These are phyloP conservation scores for Neofusicoccum cordaticola DNA, from an alignment of 2,329 filamentous ascomycete genomes.

Conservation along the genomic window DNA sequence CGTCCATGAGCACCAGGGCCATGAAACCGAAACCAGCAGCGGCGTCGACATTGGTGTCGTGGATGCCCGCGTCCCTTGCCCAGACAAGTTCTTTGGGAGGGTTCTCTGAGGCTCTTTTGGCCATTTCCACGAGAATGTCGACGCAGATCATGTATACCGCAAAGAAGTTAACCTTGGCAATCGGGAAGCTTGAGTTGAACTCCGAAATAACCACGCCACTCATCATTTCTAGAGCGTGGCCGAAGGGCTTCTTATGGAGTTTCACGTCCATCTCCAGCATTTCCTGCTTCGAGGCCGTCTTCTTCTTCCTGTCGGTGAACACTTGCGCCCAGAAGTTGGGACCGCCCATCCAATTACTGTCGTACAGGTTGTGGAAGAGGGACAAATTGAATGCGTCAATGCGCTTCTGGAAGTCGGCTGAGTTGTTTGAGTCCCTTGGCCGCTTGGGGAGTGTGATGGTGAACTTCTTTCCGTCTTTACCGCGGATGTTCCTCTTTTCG, in stretches of 20 bases:
- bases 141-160: constrained; percentile 1
- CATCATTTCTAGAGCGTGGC: neutral
- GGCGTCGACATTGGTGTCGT: neutral
- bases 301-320: neutral
- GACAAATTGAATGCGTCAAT: constrained; percentile 1
- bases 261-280: neutral
- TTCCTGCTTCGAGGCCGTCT: constrained; percentile 2
- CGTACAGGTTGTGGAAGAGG: neutral
- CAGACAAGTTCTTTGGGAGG: neutral
- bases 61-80: neutral
- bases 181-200: neutral
- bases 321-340: neutral
- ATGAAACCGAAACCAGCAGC: constrained; percentile 1
- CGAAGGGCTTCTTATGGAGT: neutral
- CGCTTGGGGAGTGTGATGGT: neutral
- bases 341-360: neutral
- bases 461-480: constrained; percentile 4
- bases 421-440: neutral
- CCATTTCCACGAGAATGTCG: neutral
- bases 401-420: constrained; percentile 3
- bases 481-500: neutral
- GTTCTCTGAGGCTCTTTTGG: neutral
- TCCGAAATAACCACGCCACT: neutral
- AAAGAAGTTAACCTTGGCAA: neutral
- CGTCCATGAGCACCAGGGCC: neutral